Percentiles rank a stretch among this genome's conserved stretches.
Evolutionary conservation across 208 protist species (phyloP).

Genomic region (Phytomonas sp.): DNA sequence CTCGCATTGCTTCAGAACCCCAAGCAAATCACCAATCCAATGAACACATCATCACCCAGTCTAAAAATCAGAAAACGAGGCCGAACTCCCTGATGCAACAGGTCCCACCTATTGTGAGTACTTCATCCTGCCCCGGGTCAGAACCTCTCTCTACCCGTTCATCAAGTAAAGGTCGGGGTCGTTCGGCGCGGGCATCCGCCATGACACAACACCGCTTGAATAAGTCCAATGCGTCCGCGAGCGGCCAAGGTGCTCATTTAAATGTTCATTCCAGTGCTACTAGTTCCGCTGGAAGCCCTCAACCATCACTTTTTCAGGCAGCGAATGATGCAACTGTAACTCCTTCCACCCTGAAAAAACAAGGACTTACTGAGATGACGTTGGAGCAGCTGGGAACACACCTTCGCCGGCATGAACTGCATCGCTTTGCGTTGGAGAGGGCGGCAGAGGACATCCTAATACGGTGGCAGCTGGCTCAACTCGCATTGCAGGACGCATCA

Average conservation of each 20-base stretch:
- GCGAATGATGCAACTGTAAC: background rate
- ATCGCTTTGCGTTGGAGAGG: slow-evolving; percentile 37
- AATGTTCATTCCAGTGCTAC: background rate
- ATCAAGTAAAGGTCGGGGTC: background rate
- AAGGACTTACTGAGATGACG: slow-evolving; percentile 34
- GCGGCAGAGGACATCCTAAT: slow-evolving; percentile 20
- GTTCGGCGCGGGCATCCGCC: background rate
- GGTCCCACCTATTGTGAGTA: background rate
- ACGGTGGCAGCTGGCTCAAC: slow-evolving; percentile 31
- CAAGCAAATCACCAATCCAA: background rate
- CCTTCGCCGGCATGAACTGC: slow-evolving; percentile 51
- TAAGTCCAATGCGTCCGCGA: background rate
- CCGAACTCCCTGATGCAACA: background rate
- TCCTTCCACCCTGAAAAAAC: slow-evolving; percentile 1
- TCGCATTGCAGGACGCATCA: slow-evolving; percentile 37
- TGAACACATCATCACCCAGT: background rate
- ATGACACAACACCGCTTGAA: background rate
- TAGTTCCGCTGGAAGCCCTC: background rate
- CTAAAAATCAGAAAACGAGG: background rate
- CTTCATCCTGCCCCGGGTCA: background rate
- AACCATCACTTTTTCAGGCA: background rate
- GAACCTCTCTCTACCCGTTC: background rate
- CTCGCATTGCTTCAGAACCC: background rate
- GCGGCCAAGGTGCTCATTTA: background rate
- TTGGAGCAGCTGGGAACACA: slow-evolving; percentile 59